phyloP scores from a whole-genome alignment of 352 stramenopile genomes.

The Phytophthora syringae region DNA sequence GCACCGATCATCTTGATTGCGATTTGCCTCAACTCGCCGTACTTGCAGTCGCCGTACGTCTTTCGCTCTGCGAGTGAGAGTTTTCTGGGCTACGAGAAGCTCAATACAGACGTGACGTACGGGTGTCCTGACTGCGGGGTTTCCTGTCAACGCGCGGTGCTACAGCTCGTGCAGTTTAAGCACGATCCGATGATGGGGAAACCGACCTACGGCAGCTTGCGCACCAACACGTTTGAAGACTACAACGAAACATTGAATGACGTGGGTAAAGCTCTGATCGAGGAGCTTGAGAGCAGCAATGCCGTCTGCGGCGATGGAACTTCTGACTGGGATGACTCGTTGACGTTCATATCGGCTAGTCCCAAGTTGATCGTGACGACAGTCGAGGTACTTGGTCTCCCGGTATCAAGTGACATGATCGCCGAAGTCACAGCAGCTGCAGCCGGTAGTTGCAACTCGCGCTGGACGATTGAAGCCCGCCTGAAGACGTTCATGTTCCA shows the following conservation, averaged over 20 bases:
- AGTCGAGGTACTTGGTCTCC: slow-evolving; percentile 23
- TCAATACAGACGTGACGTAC: slow-evolving; percentile 33
- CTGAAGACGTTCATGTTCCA: slow-evolving; percentile 48
- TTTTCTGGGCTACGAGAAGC: slow-evolving; percentile 36
- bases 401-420: slow-evolving; percentile 34
- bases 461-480: slow-evolving; percentile 37
- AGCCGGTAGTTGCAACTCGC: slow-evolving; percentile 18
- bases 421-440: slow-evolving; percentile 24
- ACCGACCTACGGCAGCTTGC: slow-evolving; percentile 33
- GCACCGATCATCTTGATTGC: slow-evolving; percentile 39
- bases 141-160: slow-evolving; percentile 29
- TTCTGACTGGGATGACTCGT: slow-evolving; percentile 32
- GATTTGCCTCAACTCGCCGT: slow-evolving; percentile 42
- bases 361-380: slow-evolving; percentile 36
- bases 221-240: slow-evolving; percentile 36
- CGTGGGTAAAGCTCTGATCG: slow-evolving; percentile 18
- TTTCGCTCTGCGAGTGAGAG: slow-evolving; percentile 41
- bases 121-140: slow-evolving; percentile 33
- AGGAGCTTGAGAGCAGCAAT: slow-evolving; percentile 15
- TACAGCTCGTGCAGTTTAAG: slow-evolving; percentile 39
- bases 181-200: slow-evolving; percentile 42
- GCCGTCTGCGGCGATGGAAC: slow-evolving; percentile 34
- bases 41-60: slow-evolving; percentile 44
- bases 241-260: slow-evolving; percentile 35
- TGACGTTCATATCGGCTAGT: slow-evolving; percentile 34